These are phyloP conservation scores for Phialocephala sp. DNA, from an alignment of 2,329 filamentous ascomycete species.

Conservation along the genomic window DNA sequence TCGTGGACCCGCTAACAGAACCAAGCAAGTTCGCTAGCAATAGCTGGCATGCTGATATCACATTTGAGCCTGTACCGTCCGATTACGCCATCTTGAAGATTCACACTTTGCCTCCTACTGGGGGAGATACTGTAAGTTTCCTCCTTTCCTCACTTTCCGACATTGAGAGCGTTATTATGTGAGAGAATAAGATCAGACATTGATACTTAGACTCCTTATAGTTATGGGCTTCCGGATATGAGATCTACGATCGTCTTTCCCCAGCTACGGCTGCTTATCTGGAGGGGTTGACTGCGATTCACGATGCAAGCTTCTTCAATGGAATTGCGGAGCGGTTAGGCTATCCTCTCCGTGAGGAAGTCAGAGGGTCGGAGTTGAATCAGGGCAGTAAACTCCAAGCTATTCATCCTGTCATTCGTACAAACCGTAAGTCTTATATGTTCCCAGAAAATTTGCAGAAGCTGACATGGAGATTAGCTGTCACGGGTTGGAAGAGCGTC, in stretches of 20 bases:
- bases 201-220: slow-evolving; percentile 21
- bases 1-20: slow-evolving; percentile 52
- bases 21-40: slow-evolving; percentile 54
- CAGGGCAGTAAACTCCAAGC: slow-evolving; percentile 53
- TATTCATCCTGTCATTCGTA: slow-evolving; percentile 58
- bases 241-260: slow-evolving; percentile 69
- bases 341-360: slow-evolving; percentile 51
- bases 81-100: slow-evolving; percentile 61
- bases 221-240: slow-evolving; percentile 64
- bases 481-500: slow-evolving; percentile 52
- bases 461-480: slow-evolving; percentile 36
- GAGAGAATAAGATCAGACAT: no score
- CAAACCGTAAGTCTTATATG: slow-evolving; percentile 51
- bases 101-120: slow-evolving; percentile 52
- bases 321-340: slow-evolving; percentile 52
- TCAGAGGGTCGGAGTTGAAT: slow-evolving; percentile 62
- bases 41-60: slow-evolving; percentile 60
- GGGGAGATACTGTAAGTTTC: slow-evolving; percentile 50
- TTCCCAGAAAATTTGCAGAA: not conserved
- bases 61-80: slow-evolving; percentile 58
- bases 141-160: slow-evolving; percentile 39
- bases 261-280: slow-evolving; percentile 61
- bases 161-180: not conserved
- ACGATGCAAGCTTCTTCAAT: slow-evolving; percentile 56
- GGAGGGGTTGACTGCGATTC: slow-evolving; percentile 62